Evolutionary conservation across 768 basidiomycete genomes (phyloP).

Genomic region (Xerocomellus intermedius): DNA sequence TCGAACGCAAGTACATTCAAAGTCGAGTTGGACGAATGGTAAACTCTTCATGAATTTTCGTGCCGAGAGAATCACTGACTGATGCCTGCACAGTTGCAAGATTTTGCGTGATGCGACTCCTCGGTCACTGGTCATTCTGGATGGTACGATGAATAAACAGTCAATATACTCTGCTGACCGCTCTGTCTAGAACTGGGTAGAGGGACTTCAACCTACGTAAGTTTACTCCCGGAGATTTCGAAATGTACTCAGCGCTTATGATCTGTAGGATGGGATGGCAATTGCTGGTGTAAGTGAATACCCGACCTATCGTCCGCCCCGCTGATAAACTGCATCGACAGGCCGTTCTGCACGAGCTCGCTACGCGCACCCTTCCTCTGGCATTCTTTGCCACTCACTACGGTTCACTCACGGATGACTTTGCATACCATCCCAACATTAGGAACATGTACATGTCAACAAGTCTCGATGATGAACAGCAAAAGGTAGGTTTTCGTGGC

Average conservation of each 20-base stretch:
- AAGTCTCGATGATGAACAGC: constrained; percentile 87
- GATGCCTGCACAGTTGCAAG: constrained; percentile 63
- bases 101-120: constrained; percentile 94
- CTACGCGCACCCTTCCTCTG: constrained; percentile 87
- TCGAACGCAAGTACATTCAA: constrained; percentile 95
- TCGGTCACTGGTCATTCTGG: constrained; percentile 89
- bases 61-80: background rate
- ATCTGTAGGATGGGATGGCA: constrained; percentile 89
- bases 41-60: constrained; percentile 5
- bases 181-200: constrained; percentile 76
- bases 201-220: constrained; percentile 91
- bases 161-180: constrained; percentile 9
- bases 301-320: background rate
- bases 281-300: constrained; percentile 73
- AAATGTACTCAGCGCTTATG: constrained; percentile 13
- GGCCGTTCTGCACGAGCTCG: constrained; percentile 93
- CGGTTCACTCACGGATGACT: constrained; percentile 93
- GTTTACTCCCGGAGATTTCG: constrained; percentile 17
- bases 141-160: constrained; percentile 55
- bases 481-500: constrained; percentile 54
- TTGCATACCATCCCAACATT: constrained; percentile 87
- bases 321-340: constrained; percentile 27
- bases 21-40: constrained; percentile 98
- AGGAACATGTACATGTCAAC: constrained; percentile 96
- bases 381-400: constrained; percentile 99